Percentiles rank a stretch among this genome's conserved stretches.
Conservation (phyloP, 192 early-diverging fungal genomes). For the Ambispora gerdemannii region DNA sequence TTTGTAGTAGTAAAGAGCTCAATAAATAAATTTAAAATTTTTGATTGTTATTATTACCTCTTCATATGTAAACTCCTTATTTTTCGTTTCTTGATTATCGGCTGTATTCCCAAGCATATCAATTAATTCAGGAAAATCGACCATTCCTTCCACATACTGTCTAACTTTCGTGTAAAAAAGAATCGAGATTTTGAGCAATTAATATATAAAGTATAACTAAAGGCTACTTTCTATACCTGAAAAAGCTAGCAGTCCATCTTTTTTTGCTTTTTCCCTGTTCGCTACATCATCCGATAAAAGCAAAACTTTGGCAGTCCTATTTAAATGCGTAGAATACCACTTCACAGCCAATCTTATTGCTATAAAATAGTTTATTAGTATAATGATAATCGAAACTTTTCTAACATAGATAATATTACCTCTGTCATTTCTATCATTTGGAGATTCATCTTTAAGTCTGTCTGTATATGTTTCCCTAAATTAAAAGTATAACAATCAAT, state of each 20-base stretch:
- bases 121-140: constrained; percentile 80
- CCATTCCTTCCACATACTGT: constrained; percentile 71
- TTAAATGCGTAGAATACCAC: constrained; percentile 83
- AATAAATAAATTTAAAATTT: constrained; percentile 13
- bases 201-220: constrained; percentile 10
- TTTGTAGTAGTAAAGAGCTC: neutral
- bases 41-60: constrained; percentile 44
- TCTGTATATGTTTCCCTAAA: constrained; percentile 83
- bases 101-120: constrained; percentile 76
- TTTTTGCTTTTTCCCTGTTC: constrained; percentile 69
- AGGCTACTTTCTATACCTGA: constrained; percentile 49
- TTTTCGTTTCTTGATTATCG: constrained; percentile 39
- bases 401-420: no score
- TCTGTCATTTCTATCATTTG: constrained; percentile 95
- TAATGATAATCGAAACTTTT: constrained; percentile 12
- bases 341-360: constrained; percentile 82
- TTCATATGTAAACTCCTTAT: constrained; percentile 61
- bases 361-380: constrained; percentile 19
- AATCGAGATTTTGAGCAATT: neutral
- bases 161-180: constrained; percentile 48
- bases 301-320: constrained; percentile 51
- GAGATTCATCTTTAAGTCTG: constrained; percentile 71
- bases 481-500: neutral
- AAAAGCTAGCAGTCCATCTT: constrained; percentile 62
- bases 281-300: constrained; percentile 88